Base-by-base conservation (phyloP, 208 protist species). In the Leishmania tropica region DNA sequence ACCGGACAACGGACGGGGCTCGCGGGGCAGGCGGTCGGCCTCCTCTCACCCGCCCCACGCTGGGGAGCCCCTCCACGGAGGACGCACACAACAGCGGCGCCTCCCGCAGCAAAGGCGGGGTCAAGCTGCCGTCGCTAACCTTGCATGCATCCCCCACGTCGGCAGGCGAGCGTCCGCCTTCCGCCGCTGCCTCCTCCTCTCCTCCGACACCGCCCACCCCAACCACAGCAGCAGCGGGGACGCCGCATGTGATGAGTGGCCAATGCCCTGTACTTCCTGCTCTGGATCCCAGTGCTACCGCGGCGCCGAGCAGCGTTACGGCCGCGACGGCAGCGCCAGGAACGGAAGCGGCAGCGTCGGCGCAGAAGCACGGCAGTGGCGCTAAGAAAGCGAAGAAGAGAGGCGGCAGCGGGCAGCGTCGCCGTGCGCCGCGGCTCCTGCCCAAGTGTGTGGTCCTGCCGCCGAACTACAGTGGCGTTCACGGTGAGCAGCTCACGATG, bases 401-500 rank as follows among this genome's bases (percentile, higher is more conserved):
- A 67, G 17, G 40, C 62, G 15, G 31, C 47, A 73, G 56, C 64
- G 45, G 21, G 35, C 13, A 62, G 13, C 62, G 3, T 19, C 76
- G 31, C 4, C 62, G 60, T 56, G 54, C 40, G 31, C 42, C 8
- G 48, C 45, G 54, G 19, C 75, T 54, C 21, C n/a, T 72, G 11
- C 40, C 54, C n/a, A 67, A n/a, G 0, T 13, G 78, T 21, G 83
- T 86, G 40, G 83, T 87, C 47, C 51, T 87, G 42, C 81, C 84
- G 11, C 83, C 75, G 0, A 81, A 76, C 45, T 84, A 92, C 53
- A 75, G 77, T 47, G 82, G 85, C 71, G 67, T 87, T 37, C 80
- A 90, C 72, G 78, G 81, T 0, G 79, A 77, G 53, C 68, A 91
- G 21, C 75, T 87, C 1, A 42, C 83, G 0, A 87, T 87, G 3